These are phyloP conservation scores for Tetrapyrgos nigripes DNA, from an alignment of 1,284 basidiomycete species.

Conservation along the genomic window DNA sequence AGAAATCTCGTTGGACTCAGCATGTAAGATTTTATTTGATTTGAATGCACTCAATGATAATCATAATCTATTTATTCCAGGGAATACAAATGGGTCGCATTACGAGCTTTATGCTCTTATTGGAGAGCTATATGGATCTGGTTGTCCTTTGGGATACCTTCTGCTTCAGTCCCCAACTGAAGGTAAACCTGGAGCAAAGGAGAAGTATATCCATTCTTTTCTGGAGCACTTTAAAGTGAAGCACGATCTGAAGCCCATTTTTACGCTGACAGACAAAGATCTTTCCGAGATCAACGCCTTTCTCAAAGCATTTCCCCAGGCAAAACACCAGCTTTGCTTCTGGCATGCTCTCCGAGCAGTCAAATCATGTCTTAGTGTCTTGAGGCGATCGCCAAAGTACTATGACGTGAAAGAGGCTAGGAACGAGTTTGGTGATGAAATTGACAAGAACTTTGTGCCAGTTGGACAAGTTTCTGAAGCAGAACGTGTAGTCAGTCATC, in stretches of 20 bases:
- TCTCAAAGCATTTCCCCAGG: conserved; percentile 1
- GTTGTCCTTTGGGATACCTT: not conserved
- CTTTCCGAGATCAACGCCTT: conserved; percentile 18
- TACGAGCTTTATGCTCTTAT: conserved; percentile 19
- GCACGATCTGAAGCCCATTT: not conserved
- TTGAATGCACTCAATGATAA: too few species aligned
- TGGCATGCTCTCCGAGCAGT: conserved; percentile 10
- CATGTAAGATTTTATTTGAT: conserved; percentile 18
- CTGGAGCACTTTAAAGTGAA: too few species aligned
- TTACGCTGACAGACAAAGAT: conserved; percentile 19
- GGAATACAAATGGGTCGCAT: conserved; percentile 13
- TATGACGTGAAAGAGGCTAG: conserved; percentile 23
- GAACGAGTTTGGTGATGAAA: too few species aligned
- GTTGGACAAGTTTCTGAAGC: conserved; percentile 5
- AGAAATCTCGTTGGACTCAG: conserved; percentile 25
- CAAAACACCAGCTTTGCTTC: conserved; percentile 20
- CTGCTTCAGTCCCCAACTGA: not conserved
- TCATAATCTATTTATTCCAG: not conserved
- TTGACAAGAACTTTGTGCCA: conserved; percentile 13
- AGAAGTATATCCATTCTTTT: too few species aligned
- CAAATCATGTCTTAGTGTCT: conserved; percentile 13
- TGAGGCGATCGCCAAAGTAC: conserved; percentile 19
- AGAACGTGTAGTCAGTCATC: too few species aligned
- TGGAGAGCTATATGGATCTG: conserved; percentile 17
- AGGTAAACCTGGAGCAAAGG: too few species aligned